phyloP scores from a whole-genome alignment of 164 flowering plant genomes.

The Nymphaea thermarum region DNA sequence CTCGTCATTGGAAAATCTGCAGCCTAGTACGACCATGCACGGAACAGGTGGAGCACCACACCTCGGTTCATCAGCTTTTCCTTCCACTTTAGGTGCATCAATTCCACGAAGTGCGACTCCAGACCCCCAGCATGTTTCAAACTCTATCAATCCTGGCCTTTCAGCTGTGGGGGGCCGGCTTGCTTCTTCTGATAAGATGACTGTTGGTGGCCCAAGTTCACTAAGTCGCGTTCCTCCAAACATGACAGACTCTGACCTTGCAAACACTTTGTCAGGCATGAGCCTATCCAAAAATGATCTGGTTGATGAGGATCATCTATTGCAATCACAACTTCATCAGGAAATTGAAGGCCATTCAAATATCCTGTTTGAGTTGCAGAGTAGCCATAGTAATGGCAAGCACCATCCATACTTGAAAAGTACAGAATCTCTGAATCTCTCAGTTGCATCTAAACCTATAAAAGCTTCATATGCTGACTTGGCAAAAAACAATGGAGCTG shows the following conservation, averaged over 20 bases:
- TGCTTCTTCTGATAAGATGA: constrained; percentile 39
- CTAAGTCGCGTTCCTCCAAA: constrained; percentile 29
- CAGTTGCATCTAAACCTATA: neutral
- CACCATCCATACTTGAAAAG: constrained; percentile 29
- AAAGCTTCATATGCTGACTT: constrained; percentile 1
- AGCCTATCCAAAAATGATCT: constrained; percentile 35
- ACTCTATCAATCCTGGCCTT: constrained; percentile 72
- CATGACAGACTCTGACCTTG: constrained; percentile 41
- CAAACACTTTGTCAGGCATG: constrained; percentile 64
- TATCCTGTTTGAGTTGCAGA: constrained; percentile 16
- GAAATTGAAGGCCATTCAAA: constrained; percentile 29
- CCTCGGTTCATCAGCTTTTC: constrained; percentile 35
- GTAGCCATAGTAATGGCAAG: constrained; percentile 26
- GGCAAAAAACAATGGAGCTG: neutral
- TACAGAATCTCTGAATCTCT: constrained; percentile 14
- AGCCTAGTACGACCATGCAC: constrained; percentile 22
- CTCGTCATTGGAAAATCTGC: constrained; percentile 25
- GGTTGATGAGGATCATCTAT: constrained; percentile 29
- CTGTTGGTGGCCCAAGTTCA: constrained; percentile 23
- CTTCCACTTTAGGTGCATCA: constrained; percentile 64
- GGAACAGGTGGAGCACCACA: constrained; percentile 21
- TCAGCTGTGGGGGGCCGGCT: constrained; percentile 57
- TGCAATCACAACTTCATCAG: constrained; percentile 25
- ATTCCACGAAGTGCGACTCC: constrained; percentile 71
- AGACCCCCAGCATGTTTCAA: constrained; percentile 56